Conservation (phyloP, 805 yeast species). For the Lachancea sp. region DNA sequence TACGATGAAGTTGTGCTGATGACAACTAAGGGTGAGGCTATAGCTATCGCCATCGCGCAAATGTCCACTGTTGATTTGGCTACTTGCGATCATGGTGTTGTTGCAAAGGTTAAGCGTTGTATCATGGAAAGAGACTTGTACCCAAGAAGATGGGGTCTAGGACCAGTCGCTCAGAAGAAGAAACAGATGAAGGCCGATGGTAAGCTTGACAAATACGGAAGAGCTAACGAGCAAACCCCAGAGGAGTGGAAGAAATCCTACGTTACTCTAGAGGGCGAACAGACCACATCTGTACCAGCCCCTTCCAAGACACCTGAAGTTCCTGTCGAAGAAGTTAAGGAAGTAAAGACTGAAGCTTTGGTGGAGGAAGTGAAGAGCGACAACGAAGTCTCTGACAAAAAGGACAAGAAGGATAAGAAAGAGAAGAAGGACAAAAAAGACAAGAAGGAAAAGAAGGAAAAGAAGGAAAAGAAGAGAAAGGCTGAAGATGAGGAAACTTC, state of each 20-base stretch:
- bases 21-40: slow-evolving; percentile 99
- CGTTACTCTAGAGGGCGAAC: slow-evolving; percentile 58
- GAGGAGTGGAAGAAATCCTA: slow-evolving; percentile 83
- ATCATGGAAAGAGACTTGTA: slow-evolving; percentile 99
- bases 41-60: slow-evolving; percentile 96
- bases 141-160: slow-evolving; percentile 99
- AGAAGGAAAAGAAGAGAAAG: slow-evolving; percentile 31
- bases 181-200: slow-evolving; percentile 97
- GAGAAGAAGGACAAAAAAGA: slow-evolving; percentile 49
- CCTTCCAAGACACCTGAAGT: slow-evolving; percentile 28
- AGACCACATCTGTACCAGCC: slow-evolving; percentile 34
- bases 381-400: slow-evolving; percentile 55
- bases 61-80: slow-evolving; percentile 98
- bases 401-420: slow-evolving; percentile 50
- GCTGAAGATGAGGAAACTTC: slow-evolving; percentile 30
- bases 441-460: slow-evolving; percentile 47
- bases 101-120: slow-evolving; percentile 97
- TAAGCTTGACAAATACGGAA: slow-evolving; percentile 92
- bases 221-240: slow-evolving; percentile 91
- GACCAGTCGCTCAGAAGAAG: slow-evolving; percentile 98
- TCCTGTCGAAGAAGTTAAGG: slow-evolving; percentile 40
- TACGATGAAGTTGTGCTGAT: slow-evolving; percentile 96
- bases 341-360: slow-evolving; percentile 32
- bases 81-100: slow-evolving; percentile 96
- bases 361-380: slow-evolving; percentile 47